These are phyloP conservation scores for Coemansia sp. DNA, from an alignment of 192 early-diverging fungal species.

Conservation along the genomic window DNA sequence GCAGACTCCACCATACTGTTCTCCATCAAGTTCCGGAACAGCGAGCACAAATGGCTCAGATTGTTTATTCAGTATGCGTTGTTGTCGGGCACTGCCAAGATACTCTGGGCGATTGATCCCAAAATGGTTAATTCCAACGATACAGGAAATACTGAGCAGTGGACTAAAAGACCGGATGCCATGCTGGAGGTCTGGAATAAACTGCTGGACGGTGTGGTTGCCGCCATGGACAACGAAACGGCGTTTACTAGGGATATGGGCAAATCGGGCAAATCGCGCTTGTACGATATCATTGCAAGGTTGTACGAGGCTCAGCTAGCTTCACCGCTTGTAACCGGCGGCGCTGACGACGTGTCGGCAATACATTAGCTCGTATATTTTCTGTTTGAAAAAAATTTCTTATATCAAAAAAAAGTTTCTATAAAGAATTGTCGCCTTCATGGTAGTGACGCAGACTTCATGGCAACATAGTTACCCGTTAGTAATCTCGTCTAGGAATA, in stretches of 20 bases:
- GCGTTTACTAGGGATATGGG: slow-evolving; percentile 51
- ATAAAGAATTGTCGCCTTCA: slow-evolving; percentile 24
- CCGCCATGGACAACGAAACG: slow-evolving; percentile 26
- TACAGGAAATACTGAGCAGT: not conserved
- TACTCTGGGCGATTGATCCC: slow-evolving; percentile 14
- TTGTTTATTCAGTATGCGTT: slow-evolving; percentile 30
- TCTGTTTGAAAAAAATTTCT: too few species aligned
- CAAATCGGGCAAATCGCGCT: slow-evolving; percentile 48
- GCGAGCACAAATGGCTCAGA: slow-evolving; percentile 12
- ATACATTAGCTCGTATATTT: not conserved
- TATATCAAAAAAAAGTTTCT: not conserved
- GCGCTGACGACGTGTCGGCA: not conserved
- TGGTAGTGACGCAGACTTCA: slow-evolving; percentile 53
- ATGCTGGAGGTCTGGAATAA: slow-evolving; percentile 19
- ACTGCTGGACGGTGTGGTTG: slow-evolving; percentile 17
- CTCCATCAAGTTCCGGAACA: slow-evolving; percentile 11
- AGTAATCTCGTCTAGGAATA: slow-evolving; percentile 52
- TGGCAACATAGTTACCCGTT: slow-evolving; percentile 31
- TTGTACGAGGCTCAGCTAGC: slow-evolving; percentile 18
- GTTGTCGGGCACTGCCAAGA: slow-evolving; percentile 19
- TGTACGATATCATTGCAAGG: slow-evolving; percentile 31
- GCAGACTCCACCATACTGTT: slow-evolving; percentile 18
- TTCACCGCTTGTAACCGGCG: slow-evolving; percentile 1
- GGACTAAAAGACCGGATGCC: slow-evolving; percentile 5
- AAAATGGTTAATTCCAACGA: not conserved